These are phyloP conservation scores for Barbarea vulgaris DNA, from an alignment of 345 rosid genomes.

Conservation along the genomic window DNA sequence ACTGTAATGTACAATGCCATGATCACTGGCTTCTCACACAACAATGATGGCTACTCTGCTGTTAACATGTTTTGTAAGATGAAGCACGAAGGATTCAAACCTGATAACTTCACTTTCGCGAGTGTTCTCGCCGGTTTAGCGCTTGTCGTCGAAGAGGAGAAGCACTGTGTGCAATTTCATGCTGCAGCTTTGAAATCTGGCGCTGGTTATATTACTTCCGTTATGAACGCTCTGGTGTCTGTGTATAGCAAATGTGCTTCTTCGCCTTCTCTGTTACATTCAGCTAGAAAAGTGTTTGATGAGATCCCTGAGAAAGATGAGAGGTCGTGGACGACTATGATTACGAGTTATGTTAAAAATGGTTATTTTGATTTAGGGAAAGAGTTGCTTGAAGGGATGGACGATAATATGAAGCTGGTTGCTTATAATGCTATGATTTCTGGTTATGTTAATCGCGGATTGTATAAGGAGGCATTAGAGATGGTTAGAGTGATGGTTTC, in stretches of 20 bases:
- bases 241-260: slow-evolving; percentile 39
- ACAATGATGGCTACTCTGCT: slow-evolving; percentile 39
- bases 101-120: slow-evolving; percentile 42
- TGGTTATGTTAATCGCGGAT: slow-evolving; percentile 42
- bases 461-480: slow-evolving; percentile 37
- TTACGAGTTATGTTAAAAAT: slow-evolving; percentile 41
- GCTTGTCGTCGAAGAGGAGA: slow-evolving; percentile 35
- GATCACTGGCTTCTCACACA: slow-evolving; percentile 41
- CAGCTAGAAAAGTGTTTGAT: slow-evolving; percentile 42
- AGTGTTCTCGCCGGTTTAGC: slow-evolving; percentile 39
- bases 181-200: slow-evolving; percentile 42
- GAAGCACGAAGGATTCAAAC: slow-evolving; percentile 38
- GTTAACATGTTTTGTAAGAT: slow-evolving; percentile 29
- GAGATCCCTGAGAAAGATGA: slow-evolving; percentile 43
- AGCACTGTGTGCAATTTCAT: slow-evolving; percentile 40
- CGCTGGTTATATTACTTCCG: slow-evolving; percentile 36
- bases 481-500: slow-evolving; percentile 41
- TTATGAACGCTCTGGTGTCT: slow-evolving; percentile 40
- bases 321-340: slow-evolving; percentile 48
- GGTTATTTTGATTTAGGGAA: slow-evolving; percentile 35
- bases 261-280: slow-evolving; percentile 11
- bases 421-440: slow-evolving; percentile 45
- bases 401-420: slow-evolving; percentile 34
- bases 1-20: slow-evolving; percentile 45
- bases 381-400: slow-evolving; percentile 36